A percentile compares a stretch with the other conserved stretches of the same genome.
These are phyloP conservation scores for Harringtonia lauricola DNA, from an alignment of 2,329 filamentous ascomycete species.

Conservation along the genomic window DNA sequence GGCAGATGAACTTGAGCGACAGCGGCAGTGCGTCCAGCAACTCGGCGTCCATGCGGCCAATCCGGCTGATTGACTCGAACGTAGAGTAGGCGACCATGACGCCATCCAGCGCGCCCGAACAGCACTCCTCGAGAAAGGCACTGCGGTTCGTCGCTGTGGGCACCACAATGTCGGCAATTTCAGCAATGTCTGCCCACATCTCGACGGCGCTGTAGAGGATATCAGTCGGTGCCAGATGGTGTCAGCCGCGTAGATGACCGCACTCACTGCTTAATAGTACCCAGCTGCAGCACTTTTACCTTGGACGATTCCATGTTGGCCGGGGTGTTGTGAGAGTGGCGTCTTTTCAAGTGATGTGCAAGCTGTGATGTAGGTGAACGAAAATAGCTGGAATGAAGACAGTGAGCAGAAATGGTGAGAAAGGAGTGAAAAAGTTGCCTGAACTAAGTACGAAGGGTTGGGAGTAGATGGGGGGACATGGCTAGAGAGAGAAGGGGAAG, in stretches of 20 bases:
- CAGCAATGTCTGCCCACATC: slow-evolving; percentile 49
- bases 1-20: slow-evolving; percentile 46
- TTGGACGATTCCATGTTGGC: no score
- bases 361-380: no score
- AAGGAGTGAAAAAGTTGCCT: no score
- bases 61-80: slow-evolving; percentile 51
- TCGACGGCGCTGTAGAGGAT: slow-evolving; percentile 43
- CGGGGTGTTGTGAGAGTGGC: not conserved
- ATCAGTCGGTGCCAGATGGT: not conserved
- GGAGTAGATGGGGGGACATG: no score
- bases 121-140: slow-evolving; percentile 10
- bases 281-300: slow-evolving; percentile 50
- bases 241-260: not conserved
- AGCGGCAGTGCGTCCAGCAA: slow-evolving; percentile 47
- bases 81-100: slow-evolving; percentile 39
- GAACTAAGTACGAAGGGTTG: no score
- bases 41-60: slow-evolving; percentile 60
- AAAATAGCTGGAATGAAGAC: no score
- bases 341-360: no score
- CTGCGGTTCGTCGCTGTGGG: slow-evolving; percentile 7
- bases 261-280: slow-evolving; percentile 51
- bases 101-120: slow-evolving; percentile 8
- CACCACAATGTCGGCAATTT: slow-evolving; percentile 53
- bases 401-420: no score
- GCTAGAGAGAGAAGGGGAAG: no score